Conservation (phyloP, 805 yeast genomes). For the Candida tibetensis region DNA sequence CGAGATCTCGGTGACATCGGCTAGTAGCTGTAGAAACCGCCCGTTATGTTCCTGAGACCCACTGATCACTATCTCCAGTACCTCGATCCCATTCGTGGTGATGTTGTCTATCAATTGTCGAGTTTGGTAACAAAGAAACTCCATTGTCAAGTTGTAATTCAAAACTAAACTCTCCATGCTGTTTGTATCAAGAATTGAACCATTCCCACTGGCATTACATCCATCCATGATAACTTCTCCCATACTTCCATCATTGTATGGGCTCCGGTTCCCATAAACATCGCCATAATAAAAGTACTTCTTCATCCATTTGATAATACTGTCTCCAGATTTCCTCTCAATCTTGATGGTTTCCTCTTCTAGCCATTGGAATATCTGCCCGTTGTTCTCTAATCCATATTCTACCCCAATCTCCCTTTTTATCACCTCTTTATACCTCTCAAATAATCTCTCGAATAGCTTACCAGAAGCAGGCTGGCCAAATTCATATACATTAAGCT, state of each 20-base stretch:
- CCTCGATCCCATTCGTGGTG: constrained; percentile 16
- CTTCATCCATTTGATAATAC: constrained; percentile 26
- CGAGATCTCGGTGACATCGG: constrained; percentile 16
- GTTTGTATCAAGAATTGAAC: neutral
- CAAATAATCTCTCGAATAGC: constrained; percentile 46
- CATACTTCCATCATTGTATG: constrained; percentile 49
- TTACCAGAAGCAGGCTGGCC: constrained; percentile 62
- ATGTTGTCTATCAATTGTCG: constrained; percentile 32
- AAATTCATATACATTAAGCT: constrained; percentile 43
- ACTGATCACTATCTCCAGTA: constrained; percentile 38
- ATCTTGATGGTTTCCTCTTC: constrained; percentile 21
- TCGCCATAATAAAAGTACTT: constrained; percentile 52
- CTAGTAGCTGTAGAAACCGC: constrained; percentile 29
- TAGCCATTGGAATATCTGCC: constrained; percentile 12
- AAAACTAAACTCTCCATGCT: constrained; percentile 28
- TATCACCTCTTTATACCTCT: constrained; percentile 18
- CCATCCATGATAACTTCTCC: constrained; percentile 52
- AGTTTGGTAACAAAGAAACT: constrained; percentile 52
- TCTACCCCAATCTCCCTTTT: neutral
- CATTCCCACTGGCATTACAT: constrained; percentile 14
- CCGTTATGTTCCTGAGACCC: constrained; percentile 55
- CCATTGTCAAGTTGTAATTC: constrained; percentile 46
- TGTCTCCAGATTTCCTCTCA: constrained; percentile 17
- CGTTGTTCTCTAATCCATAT: neutral
- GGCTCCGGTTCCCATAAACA: constrained; percentile 57